Evolutionary conservation across 148 eudicot species (phyloP).

Genomic region (Rhododendron vialii): DNA sequence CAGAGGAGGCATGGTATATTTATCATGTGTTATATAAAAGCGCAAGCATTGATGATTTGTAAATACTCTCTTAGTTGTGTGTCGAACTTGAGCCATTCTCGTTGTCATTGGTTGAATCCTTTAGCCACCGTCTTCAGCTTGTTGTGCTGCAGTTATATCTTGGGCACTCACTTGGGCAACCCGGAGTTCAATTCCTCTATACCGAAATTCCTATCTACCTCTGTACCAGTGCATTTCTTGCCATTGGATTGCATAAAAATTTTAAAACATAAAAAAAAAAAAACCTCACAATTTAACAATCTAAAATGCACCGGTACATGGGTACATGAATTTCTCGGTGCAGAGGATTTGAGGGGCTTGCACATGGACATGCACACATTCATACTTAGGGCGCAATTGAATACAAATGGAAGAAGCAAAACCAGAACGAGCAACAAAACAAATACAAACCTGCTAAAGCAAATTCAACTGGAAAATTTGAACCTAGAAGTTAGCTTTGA

Average conservation of each 20-base stretch:
- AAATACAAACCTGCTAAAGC: not conserved
- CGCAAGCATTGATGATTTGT: conserved; percentile 10
- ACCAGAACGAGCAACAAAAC: not conserved
- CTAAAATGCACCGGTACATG: too few species aligned
- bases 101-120: not conserved
- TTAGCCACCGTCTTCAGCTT: not conserved
- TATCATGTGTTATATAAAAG: not conserved
- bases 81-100: not conserved
- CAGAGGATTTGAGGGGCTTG: too few species aligned
- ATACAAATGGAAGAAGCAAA: not conserved
- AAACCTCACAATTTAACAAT: too few species aligned
- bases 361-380: not conserved
- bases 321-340: too few species aligned
- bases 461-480: not conserved
- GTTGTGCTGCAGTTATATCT: not conserved
- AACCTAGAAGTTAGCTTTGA: not conserved
- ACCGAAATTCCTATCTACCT: too few species aligned
- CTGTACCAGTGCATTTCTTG: too few species aligned
- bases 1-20: not conserved
- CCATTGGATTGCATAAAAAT: too few species aligned
- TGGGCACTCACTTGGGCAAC: not conserved
- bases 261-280: too few species aligned
- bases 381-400: not conserved
- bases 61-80: not conserved
- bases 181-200: not conserved